Conservation (phyloP, 1,139 yeast genomes). For the Diutina rugosa region DNA sequence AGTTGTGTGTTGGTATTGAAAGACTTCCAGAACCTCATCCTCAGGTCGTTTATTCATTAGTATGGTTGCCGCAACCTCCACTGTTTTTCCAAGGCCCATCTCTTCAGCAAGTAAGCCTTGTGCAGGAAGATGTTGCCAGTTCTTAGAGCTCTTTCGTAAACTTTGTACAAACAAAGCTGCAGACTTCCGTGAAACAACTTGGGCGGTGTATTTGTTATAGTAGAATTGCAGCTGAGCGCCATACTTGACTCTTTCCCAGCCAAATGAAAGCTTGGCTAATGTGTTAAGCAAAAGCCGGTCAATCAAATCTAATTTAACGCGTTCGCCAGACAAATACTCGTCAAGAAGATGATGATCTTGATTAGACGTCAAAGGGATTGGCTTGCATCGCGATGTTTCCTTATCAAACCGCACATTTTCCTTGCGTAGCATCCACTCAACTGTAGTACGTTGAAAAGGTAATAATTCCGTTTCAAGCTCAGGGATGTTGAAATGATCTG, state of each 20-base stretch:
- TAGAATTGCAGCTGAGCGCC: conserved; percentile 14
- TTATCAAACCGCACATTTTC: conserved; percentile 39
- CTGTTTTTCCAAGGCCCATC: conserved; percentile 94
- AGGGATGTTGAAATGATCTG: conserved; percentile 21
- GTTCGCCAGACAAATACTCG: conserved; percentile 5
- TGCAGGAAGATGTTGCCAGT: not conserved
- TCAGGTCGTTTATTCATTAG: conserved; percentile 42
- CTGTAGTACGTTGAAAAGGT: conserved; percentile 49
- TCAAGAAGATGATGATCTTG: conserved; percentile 6
- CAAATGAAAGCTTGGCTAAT: conserved; percentile 30
- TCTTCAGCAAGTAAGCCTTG: conserved; percentile 73
- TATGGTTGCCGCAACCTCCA: conserved; percentile 62
- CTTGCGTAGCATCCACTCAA: conserved; percentile 48
- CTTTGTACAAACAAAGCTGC: conserved; percentile 16
- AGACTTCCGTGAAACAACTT: conserved; percentile 21
- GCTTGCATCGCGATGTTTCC: conserved; percentile 12
- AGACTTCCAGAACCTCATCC: conserved; percentile 28
- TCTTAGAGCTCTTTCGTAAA: conserved; percentile 8
- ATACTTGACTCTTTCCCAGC: conserved; percentile 30
- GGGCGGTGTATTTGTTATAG: conserved; percentile 39
- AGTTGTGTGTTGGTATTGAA: conserved; percentile 20
- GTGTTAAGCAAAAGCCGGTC: conserved; percentile 3
- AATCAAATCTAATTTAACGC: not conserved
- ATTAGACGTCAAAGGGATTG: conserved; percentile 9
- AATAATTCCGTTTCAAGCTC: conserved; percentile 37